Percentiles rank a stretch among this genome's conserved stretches.
Conservation (phyloP, 2,329 filamentous ascomycete genomes). For the Paramyrothecium sp. region DNA sequence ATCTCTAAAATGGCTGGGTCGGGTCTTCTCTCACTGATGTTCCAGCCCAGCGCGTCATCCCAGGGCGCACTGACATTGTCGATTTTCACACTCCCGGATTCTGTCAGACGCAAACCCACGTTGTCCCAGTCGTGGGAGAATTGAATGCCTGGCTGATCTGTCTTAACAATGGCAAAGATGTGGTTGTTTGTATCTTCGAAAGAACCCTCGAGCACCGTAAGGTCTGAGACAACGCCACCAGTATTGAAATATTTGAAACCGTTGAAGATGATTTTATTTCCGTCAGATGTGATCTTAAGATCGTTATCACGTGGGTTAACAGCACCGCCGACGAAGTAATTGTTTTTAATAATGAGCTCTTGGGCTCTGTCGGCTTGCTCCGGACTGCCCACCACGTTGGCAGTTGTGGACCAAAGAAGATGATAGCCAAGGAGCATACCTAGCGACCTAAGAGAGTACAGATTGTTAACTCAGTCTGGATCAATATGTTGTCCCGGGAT, state of each 20-base stretch:
- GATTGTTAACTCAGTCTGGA: no score
- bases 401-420: conserved; percentile 61
- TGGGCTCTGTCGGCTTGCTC: conserved; percentile 59
- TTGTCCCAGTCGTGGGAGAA: conserved; percentile 66
- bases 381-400: conserved; percentile 56
- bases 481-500: no score
- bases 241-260: conserved; percentile 68
- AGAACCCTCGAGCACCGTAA: conserved; percentile 64
- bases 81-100: conserved; percentile 63
- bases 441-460: no score
- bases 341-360: conserved; percentile 58
- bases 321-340: conserved; percentile 64
- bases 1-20: conserved; percentile 48
- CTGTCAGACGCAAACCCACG: conserved; percentile 60
- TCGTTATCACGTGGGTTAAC: conserved; percentile 66
- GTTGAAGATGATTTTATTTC: conserved; percentile 56
- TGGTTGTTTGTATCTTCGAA: conserved; percentile 57
- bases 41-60: conserved; percentile 63
- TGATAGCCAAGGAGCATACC: conserved; percentile 68
- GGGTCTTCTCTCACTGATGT: conserved; percentile 46
- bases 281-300: conserved; percentile 52
- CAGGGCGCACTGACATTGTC: conserved; percentile 55
- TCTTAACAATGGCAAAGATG: conserved; percentile 61
- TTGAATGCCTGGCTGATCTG: conserved; percentile 54
- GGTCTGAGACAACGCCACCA: conserved; percentile 63